These are phyloP conservation scores for Metschnikowia peoriensis DNA, from an alignment of 805 yeast genomes.

Conservation along the genomic window DNA sequence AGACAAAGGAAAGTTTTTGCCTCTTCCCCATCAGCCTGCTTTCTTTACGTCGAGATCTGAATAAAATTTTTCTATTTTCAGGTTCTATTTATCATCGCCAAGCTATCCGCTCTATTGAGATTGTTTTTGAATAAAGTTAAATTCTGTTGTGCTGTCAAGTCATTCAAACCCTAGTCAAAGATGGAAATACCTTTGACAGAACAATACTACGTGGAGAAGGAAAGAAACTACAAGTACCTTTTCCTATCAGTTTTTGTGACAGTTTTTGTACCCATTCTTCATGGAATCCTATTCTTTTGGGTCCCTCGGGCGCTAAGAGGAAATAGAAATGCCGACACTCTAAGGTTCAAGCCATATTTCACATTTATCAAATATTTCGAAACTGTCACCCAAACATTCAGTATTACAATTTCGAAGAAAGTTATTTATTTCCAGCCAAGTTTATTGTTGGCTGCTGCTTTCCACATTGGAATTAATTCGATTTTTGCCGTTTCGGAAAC, in stretches of 20 bases:
- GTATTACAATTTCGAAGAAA: conserved; percentile 19
- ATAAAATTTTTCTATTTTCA: neutral
- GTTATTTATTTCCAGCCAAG: conserved; percentile 42
- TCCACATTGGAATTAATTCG: conserved; percentile 29
- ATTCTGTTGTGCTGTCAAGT: too few species aligned
- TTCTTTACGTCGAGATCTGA: neutral
- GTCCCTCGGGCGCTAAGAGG: conserved; percentile 34
- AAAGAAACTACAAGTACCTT: conserved; percentile 34
- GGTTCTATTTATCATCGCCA: too few species aligned
- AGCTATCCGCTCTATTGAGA: too few species aligned
- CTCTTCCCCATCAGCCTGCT: neutral
- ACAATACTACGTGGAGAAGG: conserved; percentile 40
- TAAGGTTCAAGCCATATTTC: conserved; percentile 23
- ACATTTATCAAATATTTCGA: conserved; percentile 28
- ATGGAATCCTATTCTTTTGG: conserved; percentile 46
- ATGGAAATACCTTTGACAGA: conserved; percentile 33
- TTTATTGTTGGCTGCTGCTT: conserved; percentile 26
- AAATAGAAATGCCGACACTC: conserved; percentile 17
- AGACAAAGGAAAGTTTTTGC: neutral
- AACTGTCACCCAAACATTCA: conserved; percentile 25
- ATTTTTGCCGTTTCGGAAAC: conserved; percentile 32
- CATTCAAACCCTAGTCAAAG: neutral
- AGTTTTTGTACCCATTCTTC: conserved; percentile 26
- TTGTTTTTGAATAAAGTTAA: too few species aligned
- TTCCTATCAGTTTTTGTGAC: conserved; percentile 34